Base-by-base conservation (phyloP, 345 rosid genomes). In the Salix koriyanagi region DNA sequence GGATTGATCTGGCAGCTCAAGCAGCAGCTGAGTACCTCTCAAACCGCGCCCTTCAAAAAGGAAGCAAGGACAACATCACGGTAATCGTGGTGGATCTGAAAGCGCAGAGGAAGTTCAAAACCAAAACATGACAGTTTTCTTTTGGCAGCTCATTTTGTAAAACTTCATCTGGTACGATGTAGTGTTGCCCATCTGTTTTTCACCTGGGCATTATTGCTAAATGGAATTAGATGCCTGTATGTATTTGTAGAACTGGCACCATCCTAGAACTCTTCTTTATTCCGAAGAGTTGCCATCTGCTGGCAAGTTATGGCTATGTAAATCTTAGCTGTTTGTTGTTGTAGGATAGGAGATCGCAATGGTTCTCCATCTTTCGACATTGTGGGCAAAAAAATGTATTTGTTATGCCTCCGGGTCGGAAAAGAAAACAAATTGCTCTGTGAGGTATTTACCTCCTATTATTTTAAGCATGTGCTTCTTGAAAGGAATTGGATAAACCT, bases 21-120 rank as follows among this genome's bases (percentile, higher is more conserved):
- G 91, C 94, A 2, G 99, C 99, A 3, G 98, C 97, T 0, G 98
- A 96, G 78, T 93, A 69, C 83, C 92, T 96, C 25, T 89, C 95
- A 0, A 86, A 79, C 75, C 89, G 93, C 21, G 99, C 99, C 56
- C 86, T 92, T 58, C 96, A 89, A 28, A 96, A 91, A 74, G 99
- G 98, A 75, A 93, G 94, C 87, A 92, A 91, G 83, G 99, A 96
- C 72, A 96, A 93, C 83, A 87, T 92, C 74, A 89, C 92, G 10
- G 88, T 96, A 28, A 76, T 93, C 1, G 97, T 93, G 70, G 89
- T 96, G 71, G 98, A 96, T 84, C 88, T 93, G 85, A 93, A 91
- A 89, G 86, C 94, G 73, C 99, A 92, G 73, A 89, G 99, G 90
- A 96, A 96, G 88, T 88, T 88, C 84, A 93, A 89, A 89, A 86